Evolutionary conservation across 2,329 filamentous ascomycete genomes (phyloP).

Genomic region (Scedosporium dehoogii): DNA sequence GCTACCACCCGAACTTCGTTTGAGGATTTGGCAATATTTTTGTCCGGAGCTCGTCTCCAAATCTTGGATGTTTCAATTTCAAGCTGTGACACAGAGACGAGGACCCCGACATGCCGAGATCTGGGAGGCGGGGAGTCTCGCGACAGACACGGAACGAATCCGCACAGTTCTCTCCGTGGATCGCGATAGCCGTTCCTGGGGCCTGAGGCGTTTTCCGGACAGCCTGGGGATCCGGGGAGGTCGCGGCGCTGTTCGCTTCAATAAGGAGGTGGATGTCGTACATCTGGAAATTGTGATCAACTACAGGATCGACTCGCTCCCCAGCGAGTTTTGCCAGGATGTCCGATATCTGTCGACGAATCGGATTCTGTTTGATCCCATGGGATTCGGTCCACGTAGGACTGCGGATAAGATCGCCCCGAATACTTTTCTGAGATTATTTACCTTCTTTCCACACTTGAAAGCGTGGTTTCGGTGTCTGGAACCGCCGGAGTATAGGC

Average conservation of each 20-base stretch:
- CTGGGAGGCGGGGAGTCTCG: not conserved
- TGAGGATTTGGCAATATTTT: not conserved
- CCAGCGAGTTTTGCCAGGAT: not conserved
- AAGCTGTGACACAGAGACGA: not conserved
- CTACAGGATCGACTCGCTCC: not conserved
- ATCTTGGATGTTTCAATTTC: not conserved
- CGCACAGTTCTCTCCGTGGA: not conserved
- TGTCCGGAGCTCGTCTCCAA: not conserved
- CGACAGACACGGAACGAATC: not conserved
- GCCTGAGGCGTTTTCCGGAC: not conserved
- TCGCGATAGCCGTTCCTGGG: not conserved
- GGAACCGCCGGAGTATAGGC: not conserved
- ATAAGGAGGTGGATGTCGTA: not conserved
- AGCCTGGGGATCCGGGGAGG: not conserved
- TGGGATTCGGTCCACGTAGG: not conserved
- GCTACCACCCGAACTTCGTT: not conserved
- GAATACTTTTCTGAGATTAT: not conserved
- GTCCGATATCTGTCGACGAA: not conserved
- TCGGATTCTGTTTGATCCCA: not conserved
- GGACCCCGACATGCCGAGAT: not conserved
- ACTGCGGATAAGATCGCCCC: not conserved
- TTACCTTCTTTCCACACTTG: not conserved
- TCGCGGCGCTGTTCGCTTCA: not conserved
- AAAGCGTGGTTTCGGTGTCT: not conserved
- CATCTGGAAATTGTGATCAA: not conserved